phyloP scores from a whole-genome alignment of 768 basidiomycete genomes.

The Tubosaeta sp. region DNA sequence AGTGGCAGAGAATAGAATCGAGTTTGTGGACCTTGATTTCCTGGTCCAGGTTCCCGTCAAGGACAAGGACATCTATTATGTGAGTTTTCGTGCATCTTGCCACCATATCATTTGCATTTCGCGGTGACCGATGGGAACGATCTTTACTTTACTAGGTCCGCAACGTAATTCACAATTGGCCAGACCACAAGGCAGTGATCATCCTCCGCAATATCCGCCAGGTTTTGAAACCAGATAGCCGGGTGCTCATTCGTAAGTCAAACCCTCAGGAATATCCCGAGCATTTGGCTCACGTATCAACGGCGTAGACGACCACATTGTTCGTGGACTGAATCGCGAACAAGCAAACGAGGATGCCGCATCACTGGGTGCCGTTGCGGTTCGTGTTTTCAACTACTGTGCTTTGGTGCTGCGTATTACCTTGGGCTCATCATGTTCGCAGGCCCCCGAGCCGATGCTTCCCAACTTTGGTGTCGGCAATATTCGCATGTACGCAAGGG shows the following conservation, averaged over 20 bases:
- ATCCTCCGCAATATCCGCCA: slow-evolving; percentile 23
- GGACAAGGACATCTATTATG: slow-evolving; percentile 32
- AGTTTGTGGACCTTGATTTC: slow-evolving; percentile 29
- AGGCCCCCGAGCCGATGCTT: slow-evolving; percentile 39
- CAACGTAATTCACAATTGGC: slow-evolving; percentile 27
- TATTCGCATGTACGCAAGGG: slow-evolving; percentile 26
- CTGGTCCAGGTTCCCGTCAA: slow-evolving; percentile 25
- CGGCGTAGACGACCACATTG: slow-evolving; percentile 22
- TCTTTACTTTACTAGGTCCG: slow-evolving; percentile 6
- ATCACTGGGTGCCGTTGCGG: slow-evolving; percentile 11
- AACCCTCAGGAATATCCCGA: not conserved
- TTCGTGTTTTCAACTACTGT: slow-evolving; percentile 1
- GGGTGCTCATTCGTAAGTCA: slow-evolving; percentile 28
- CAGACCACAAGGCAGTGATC: slow-evolving; percentile 16
- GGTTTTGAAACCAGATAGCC: slow-evolving; percentile 20
- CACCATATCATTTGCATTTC: not conserved
- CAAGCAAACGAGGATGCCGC: slow-evolving; percentile 11
- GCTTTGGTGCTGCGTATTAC: not conserved
- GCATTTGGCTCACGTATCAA: not conserved
- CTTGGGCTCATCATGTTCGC: not conserved
- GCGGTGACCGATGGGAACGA: not conserved
- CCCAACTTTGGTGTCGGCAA: slow-evolving; percentile 33
- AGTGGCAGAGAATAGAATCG: slow-evolving; percentile 20
- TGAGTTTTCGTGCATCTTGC: slow-evolving; percentile 10
- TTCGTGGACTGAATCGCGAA: slow-evolving; percentile 14